Conservation (phyloP, 2,329 filamentous ascomycete species). For the Aspergillus texensis region DNA sequence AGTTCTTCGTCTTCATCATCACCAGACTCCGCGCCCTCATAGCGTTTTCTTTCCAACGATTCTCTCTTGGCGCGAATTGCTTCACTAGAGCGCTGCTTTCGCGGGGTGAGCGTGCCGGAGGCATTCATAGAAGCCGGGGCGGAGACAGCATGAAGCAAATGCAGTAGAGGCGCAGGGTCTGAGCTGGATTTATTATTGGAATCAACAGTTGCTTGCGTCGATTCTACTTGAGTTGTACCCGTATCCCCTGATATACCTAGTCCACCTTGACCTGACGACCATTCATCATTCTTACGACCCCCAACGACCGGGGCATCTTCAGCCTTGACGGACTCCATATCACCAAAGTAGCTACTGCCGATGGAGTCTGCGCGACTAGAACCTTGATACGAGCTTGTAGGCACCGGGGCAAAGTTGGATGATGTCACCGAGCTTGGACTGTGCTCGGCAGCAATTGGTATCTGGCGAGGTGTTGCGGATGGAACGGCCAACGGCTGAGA, state of each 20-base stretch:
- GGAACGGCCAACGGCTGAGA: constrained; percentile 62
- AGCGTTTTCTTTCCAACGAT: constrained; percentile 69
- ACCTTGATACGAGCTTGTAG: constrained; percentile 74
- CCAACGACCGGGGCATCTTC: constrained; percentile 79
- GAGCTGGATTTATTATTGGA: constrained; percentile 19
- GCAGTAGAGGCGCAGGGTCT: constrained; percentile 50
- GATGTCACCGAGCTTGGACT: constrained; percentile 83
- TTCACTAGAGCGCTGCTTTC: constrained; percentile 70
- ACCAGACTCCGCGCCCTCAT: constrained; percentile 81
- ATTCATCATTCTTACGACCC: constrained; percentile 74
- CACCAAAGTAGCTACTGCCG: constrained; percentile 78
- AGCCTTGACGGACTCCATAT: constrained; percentile 74
- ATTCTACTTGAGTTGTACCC: constrained; percentile 19
- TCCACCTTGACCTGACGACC: constrained; percentile 67
- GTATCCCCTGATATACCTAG: constrained; percentile 73
- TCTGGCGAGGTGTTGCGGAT: constrained; percentile 65
- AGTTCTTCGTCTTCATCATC: constrained; percentile 95
- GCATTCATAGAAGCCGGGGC: constrained; percentile 65
- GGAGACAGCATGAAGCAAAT: constrained; percentile 63
- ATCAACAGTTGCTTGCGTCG: constrained; percentile 22
- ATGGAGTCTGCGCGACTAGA: constrained; percentile 89
- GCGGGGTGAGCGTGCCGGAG: constrained; percentile 52
- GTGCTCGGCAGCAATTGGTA: constrained; percentile 68
- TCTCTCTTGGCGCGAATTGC: constrained; percentile 75
- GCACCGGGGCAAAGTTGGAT: constrained; percentile 67